Percentiles rank a stretch among this genome's conserved stretches.
These are phyloP conservation scores for Lepraria neglecta DNA, from an alignment of 495 filamentous ascomycete species.

Conservation along the genomic window DNA sequence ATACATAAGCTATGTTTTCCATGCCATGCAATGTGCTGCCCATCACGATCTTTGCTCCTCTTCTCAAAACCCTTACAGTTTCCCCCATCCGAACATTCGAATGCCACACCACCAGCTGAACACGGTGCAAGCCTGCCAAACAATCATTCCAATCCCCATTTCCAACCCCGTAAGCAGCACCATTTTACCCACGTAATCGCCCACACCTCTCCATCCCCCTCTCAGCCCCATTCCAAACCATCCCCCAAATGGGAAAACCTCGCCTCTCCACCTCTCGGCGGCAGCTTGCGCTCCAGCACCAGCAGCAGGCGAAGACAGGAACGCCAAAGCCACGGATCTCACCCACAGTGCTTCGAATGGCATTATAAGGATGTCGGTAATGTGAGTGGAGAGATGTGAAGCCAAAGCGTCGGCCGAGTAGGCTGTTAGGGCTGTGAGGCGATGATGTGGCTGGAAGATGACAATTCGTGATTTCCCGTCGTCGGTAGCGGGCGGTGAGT, in stretches of 20 bases:
- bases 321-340: constrained; percentile 42
- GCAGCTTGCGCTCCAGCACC: constrained; percentile 17
- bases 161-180: constrained; percentile 44
- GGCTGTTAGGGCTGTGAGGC: constrained; percentile 48
- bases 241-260: constrained; percentile 33
- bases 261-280: constrained; percentile 24
- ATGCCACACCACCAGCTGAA: constrained; percentile 42
- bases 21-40: neutral
- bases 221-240: constrained; percentile 39
- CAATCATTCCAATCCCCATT: constrained; percentile 37
- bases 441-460: constrained; percentile 30
- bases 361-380: constrained; percentile 40
- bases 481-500: constrained; percentile 21
- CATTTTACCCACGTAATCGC: constrained; percentile 42
- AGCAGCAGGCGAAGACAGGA: constrained; percentile 31
- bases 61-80: constrained; percentile 27
- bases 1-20: neutral
- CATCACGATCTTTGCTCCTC: neutral
- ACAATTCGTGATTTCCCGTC: neutral
- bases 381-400: constrained; percentile 39
- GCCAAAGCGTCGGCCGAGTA: constrained; percentile 43
- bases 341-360: constrained; percentile 46
- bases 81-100: constrained; percentile 45
- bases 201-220: constrained; percentile 33
- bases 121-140: constrained; percentile 42